phyloP scores from a whole-genome alignment of 2,329 filamentous ascomycete species.

The Aspergillus sp. region DNA sequence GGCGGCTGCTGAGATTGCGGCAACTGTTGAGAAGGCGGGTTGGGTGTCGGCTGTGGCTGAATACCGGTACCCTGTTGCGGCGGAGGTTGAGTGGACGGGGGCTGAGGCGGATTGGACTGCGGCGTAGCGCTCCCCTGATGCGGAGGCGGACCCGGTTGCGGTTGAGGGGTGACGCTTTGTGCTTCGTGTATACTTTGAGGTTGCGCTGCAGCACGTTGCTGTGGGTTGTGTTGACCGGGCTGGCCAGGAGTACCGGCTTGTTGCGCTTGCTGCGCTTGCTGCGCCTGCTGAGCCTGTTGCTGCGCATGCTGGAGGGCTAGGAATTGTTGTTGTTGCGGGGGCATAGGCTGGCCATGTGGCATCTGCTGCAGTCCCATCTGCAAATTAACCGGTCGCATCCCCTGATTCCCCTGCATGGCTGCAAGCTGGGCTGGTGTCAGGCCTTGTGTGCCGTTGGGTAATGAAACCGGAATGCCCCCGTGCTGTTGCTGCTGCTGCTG shows the following conservation, averaged over 20 bases:
- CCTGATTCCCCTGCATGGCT: constrained; percentile 35
- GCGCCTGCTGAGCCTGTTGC: constrained; percentile 20
- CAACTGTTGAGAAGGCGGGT: constrained; percentile 28
- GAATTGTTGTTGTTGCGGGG: constrained; percentile 36
- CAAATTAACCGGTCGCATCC: constrained; percentile 32
- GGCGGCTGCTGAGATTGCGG: constrained; percentile 22
- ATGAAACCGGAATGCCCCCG: constrained; percentile 30
- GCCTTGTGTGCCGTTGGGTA: constrained; percentile 35
- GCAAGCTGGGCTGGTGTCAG: constrained; percentile 36
- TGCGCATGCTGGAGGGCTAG: constrained; percentile 24
- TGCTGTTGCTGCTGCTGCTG: constrained; percentile 28
- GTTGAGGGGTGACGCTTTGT: constrained; percentile 36
- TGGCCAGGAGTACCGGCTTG: constrained; percentile 24
- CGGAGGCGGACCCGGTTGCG: constrained; percentile 34
- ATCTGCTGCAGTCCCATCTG: constrained; percentile 36
- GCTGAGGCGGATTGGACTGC: constrained; percentile 25
- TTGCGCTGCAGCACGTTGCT: constrained; percentile 34
- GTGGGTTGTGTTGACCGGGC: constrained; percentile 33
- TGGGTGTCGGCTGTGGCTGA: constrained; percentile 29
- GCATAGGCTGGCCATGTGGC: constrained; percentile 32
- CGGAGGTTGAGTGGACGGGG: constrained; percentile 27
- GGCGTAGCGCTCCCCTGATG: constrained; percentile 33
- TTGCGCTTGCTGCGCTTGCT: constrained; percentile 28
- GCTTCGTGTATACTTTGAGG: constrained; percentile 36
- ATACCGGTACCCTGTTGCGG: constrained; percentile 27